Conservation (phyloP, 352 stramenopile species). For the Pythium rhizo-oryzae region DNA sequence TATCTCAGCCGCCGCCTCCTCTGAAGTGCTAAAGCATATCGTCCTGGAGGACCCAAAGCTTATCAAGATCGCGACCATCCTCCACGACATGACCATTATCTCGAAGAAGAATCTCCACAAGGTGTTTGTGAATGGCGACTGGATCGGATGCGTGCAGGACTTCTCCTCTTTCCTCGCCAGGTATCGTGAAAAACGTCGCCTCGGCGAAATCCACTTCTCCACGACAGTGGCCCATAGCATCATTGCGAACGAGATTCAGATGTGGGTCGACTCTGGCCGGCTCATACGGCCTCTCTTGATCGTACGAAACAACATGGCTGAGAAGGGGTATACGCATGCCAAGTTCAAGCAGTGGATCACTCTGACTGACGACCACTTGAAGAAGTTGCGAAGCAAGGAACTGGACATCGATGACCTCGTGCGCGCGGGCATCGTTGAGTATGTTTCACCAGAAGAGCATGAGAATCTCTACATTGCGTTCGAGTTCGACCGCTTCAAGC, state of each 20-base stretch:
- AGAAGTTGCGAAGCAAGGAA: not conserved
- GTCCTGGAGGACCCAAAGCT: constrained; percentile 6
- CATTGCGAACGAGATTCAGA: constrained; percentile 18
- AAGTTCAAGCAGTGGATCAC: constrained; percentile 16
- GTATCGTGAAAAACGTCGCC: constrained; percentile 11
- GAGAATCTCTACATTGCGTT: constrained; percentile 25
- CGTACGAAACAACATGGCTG: constrained; percentile 17
- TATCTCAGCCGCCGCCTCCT: constrained; percentile 10
- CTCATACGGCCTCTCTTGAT: constrained; percentile 15
- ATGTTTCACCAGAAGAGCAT: constrained; percentile 27
- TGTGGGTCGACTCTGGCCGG: constrained; percentile 16
- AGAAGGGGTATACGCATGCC: constrained; percentile 11
- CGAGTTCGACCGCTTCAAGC: constrained; percentile 16
- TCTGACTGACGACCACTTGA: constrained; percentile 12
- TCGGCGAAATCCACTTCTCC: constrained; percentile 11
- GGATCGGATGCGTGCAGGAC: constrained; percentile 22
- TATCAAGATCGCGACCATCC: not conserved
- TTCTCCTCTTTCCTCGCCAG: constrained; percentile 3
- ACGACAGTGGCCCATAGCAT: constrained; percentile 13
- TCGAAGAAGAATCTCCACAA: constrained; percentile 22
- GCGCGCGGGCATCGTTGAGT: constrained; percentile 16
- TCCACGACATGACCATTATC: constrained; percentile 17
- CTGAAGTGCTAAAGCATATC: constrained; percentile 20
- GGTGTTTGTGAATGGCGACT: constrained; percentile 27
- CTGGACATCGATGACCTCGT: constrained; percentile 12